Percentiles rank a stretch among this genome's conserved stretches.
phyloP scores from a whole-genome alignment of 768 basidiomycete species.

The Fomitopsis pulvina region DNA sequence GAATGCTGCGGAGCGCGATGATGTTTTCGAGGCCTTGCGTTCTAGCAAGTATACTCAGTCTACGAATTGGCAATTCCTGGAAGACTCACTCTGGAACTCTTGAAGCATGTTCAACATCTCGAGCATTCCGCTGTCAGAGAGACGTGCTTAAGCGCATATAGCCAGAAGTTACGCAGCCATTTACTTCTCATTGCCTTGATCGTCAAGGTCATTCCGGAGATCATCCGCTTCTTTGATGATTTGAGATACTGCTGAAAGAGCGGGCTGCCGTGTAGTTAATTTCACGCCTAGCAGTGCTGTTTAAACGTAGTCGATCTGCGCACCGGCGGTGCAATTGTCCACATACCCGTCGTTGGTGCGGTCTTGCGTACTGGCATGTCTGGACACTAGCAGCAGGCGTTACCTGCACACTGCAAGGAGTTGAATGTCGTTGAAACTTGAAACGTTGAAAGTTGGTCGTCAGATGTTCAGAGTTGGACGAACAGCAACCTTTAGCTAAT shows the following conservation, averaged over 20 bases:
- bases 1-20: conserved; percentile 16
- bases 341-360: no score
- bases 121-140: conserved; percentile 11
- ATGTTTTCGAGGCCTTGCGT: conserved; percentile 18
- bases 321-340: no score
- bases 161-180: background rate
- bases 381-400: no score
- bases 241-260: background rate
- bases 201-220: conserved; percentile 2
- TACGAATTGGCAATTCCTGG: background rate
- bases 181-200: conserved; percentile 8
- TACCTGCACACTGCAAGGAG: no score
- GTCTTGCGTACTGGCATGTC: no score
- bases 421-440: no score
- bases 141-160: background rate
- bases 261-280: background rate
- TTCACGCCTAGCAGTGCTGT: background rate
- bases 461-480: no score
- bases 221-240: background rate
- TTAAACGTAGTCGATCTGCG: no score
- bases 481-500: no score
- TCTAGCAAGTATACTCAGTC: conserved; percentile 7
- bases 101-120: conserved; percentile 22
- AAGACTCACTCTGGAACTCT: conserved; percentile 20
- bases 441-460: no score